Evolutionary conservation across 371 early-diverging fungal genomes (phyloP).

Genomic region (Pancytospora philotis): DNA sequence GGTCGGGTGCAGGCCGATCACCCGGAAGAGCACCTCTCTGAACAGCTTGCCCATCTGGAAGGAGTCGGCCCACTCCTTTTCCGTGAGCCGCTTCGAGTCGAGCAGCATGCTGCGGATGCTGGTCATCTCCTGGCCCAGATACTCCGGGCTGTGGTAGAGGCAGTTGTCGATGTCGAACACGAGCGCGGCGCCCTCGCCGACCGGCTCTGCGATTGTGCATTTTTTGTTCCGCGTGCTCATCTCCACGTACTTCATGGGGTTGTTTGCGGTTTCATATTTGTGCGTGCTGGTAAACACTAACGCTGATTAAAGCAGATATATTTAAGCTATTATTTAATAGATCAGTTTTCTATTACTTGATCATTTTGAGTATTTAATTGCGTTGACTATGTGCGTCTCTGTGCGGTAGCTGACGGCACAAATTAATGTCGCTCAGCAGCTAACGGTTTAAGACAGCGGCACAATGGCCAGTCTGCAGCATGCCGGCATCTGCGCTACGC

Average conservation of each 20-base stretch:
- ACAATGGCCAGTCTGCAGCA: no score
- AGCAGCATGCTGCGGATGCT: slow-evolving; percentile 8
- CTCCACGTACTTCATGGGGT: slow-evolving; percentile 14
- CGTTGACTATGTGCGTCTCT: no score
- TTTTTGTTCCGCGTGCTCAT: slow-evolving; percentile 2
- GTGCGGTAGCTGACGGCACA: no score
- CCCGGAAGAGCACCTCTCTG: slow-evolving; percentile 10
- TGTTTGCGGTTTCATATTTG: no score
- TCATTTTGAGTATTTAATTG: no score
- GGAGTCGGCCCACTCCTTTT: slow-evolving; percentile 6
- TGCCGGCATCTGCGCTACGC: no score
- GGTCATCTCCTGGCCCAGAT: slow-evolving; percentile 8
- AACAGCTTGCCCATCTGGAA: neutral
- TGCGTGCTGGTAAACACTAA: no score
- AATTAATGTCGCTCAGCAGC: no score
- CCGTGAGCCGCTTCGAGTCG: neutral
- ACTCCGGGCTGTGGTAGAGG: slow-evolving; percentile 28
- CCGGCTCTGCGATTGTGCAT: neutral
- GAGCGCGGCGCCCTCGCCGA: slow-evolving; percentile 25
- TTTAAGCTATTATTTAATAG: no score
- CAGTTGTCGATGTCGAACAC: slow-evolving; percentile 49
- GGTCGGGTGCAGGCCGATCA: slow-evolving; percentile 11
- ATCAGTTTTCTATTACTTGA: no score
- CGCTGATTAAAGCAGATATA: no score
- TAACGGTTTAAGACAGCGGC: no score